Base-by-base conservation (phyloP, 1,284 basidiomycete genomes). In the Abortiporus biennis region DNA sequence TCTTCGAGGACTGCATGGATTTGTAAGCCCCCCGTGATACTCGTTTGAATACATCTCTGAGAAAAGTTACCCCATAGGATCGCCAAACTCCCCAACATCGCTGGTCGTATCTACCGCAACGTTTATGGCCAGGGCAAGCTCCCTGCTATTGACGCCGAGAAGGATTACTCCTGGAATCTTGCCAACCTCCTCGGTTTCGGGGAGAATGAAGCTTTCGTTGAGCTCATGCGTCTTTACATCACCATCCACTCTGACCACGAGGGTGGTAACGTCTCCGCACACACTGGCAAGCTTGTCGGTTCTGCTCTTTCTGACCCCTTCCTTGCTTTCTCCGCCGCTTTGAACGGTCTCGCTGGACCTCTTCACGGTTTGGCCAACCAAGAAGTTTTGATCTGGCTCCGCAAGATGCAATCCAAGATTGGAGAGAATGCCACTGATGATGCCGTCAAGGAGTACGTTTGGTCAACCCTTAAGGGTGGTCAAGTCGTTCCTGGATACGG, bases 221-320 rank as follows among this genome's bases (percentile, higher is more conserved):
- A 99, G 69, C 80, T 97, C 51, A 81, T 98, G 67, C 81, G 95
- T 56, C 79, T 98, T 47, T 99, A 98, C 78, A 85, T 98, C 67
- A 95, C 93, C 58, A 95, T 99, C 60, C 95, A 99, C 79, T 89
- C 89, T 61, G 94, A 98, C 66, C 94, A 98, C 70, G 94, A 98
- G 69, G 95, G 95, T 64, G 95, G 95, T 42, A 98, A 98, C 61
- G 95, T 99, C 50, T 98, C 95, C 45, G 90, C 91, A n/a, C 91
- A 93, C 72, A 89, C 90, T 43, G 90, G 90, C 52, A 92, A 98
- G 74, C 77, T 99, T 39, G 95, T 98, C 61, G 95, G 94, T 47
- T 97, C 94, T 46, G 95, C 95, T 43, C 85, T 98, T 47, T 95
- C 94, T 4, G 95, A 99, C 68, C 95, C 95, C 53, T 98, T 95